These are phyloP conservation scores for Fonsecaea pugnacius DNA, from an alignment of 2,329 filamentous ascomycete genomes.

Conservation along the genomic window DNA sequence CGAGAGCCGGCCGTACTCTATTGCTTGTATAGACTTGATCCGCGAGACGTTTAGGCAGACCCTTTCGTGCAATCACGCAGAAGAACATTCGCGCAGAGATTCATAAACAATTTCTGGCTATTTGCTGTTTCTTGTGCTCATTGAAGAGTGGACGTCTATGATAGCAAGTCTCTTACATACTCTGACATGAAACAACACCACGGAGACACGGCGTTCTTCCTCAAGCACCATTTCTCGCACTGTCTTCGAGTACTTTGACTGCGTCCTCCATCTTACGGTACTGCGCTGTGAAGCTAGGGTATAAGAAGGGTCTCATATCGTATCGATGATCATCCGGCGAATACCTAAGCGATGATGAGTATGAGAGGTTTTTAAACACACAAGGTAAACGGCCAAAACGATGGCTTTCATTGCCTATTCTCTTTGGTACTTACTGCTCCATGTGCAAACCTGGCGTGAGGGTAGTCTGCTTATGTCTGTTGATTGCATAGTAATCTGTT, in stretches of 20 bases:
- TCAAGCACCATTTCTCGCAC: not conserved
- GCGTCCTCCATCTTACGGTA: slow-evolving; percentile 55
- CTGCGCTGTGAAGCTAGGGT: slow-evolving; percentile 35
- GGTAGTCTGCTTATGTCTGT: slow-evolving; percentile 68
- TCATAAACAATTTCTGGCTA: not conserved
- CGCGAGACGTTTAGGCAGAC: no score
- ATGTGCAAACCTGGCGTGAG: slow-evolving; percentile 63
- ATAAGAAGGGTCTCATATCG: slow-evolving; percentile 62
- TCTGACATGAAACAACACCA: not conserved
- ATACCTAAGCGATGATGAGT: slow-evolving; percentile 47
- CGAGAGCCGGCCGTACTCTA: no score
- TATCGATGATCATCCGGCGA: slow-evolving; percentile 62
- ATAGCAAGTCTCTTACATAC: not conserved
- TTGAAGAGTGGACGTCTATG: not conserved
- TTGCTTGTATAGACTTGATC: no score
- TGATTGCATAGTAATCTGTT: slow-evolving; percentile 57
- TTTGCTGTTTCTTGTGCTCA: not conserved
- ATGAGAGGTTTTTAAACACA: not conserved
- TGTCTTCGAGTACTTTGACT: slow-evolving; percentile 49
- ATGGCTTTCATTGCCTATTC: no score
- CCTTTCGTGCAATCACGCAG: no score
- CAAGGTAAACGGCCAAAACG: not conserved
- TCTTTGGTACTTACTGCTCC: slow-evolving; percentile 33
- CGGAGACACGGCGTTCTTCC: not conserved
- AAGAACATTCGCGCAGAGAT: no score